These are phyloP conservation scores for Aspergillus affinis DNA, from an alignment of 495 filamentous ascomycete species.

Conservation along the genomic window DNA sequence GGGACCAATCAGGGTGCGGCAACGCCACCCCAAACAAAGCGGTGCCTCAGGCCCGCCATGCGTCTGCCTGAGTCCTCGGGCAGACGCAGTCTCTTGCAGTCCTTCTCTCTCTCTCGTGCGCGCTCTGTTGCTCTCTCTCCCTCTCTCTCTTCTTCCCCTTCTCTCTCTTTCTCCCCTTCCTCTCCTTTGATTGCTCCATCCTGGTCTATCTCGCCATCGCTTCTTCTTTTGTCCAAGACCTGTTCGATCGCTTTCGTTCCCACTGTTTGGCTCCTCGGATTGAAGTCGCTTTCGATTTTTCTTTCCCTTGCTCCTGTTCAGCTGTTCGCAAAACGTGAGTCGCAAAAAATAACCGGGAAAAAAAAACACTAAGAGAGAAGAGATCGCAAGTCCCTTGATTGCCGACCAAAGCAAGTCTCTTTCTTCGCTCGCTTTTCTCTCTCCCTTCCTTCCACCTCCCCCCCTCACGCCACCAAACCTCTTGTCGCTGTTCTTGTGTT, in stretches of 20 bases:
- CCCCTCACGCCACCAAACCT: constrained; percentile 1
- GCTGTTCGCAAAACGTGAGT: not conserved
- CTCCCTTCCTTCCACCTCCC: not conserved
- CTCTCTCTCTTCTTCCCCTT: not conserved
- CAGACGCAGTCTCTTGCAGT: not conserved
- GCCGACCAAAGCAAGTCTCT: constrained; percentile 7
- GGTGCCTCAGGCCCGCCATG: not conserved
- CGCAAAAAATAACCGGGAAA: not conserved
- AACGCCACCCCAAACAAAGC: not conserved
- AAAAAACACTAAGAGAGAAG: not conserved
- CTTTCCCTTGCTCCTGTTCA: not conserved
- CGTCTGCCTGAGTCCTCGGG: not conserved
- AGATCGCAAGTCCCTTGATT: constrained; percentile 18
- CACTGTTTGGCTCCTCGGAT: not conserved
- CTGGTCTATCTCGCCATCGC: constrained; percentile 6
- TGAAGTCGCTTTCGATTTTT: not conserved
- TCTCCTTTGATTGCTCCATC: constrained; percentile 3
- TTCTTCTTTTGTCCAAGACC: constrained; percentile 11
- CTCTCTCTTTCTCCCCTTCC: not conserved
- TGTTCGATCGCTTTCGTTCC: not conserved
- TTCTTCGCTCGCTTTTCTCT: constrained; percentile 5
- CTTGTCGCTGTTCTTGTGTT: constrained; percentile 1
- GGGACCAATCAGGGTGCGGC: not conserved
- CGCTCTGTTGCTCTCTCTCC: not conserved
- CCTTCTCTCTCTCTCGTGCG: not conserved